These are phyloP conservation scores for Backusella morwellensis DNA, from an alignment of 192 early-diverging fungal genomes.

Conservation along the genomic window DNA sequence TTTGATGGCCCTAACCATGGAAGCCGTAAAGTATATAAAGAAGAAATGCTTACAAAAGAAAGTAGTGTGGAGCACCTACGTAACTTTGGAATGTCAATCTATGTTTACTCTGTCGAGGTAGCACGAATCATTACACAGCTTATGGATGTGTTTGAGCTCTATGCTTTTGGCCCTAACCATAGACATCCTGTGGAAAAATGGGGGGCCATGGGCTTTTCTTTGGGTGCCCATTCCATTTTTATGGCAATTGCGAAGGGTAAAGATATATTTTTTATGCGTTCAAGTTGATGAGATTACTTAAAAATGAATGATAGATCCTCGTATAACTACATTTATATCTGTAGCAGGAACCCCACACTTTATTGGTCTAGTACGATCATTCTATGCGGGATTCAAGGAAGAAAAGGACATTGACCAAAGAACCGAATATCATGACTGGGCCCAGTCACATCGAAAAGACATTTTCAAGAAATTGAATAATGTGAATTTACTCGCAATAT, in stretches of 20 bases:
- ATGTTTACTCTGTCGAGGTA: background rate
- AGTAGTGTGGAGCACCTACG: background rate
- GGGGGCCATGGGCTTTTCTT: background rate
- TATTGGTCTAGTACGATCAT: background rate
- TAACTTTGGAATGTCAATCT: background rate
- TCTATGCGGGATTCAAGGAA: accelerated
- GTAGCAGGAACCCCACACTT: background rate
- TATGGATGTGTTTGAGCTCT: background rate
- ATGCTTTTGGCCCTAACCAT: background rate
- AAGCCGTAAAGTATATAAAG: background rate
- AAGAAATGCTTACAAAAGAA: background rate
- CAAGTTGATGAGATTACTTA: background rate
- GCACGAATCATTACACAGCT: background rate
- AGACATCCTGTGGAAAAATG: background rate
- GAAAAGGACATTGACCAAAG: background rate
- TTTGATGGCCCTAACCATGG: background rate
- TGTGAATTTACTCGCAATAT: background rate
- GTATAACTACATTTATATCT: background rate
- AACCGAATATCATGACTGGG: background rate
- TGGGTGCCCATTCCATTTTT: background rate
- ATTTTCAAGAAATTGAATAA: background rate
- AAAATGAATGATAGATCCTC: background rate
- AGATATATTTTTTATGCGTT: background rate
- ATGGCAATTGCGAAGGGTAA: background rate
- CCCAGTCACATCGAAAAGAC: background rate